Percentiles rank a stretch among this genome's conserved stretches.
Conservation (phyloP, 495 filamentous ascomycete genomes). For the Penicillium coffeae region DNA sequence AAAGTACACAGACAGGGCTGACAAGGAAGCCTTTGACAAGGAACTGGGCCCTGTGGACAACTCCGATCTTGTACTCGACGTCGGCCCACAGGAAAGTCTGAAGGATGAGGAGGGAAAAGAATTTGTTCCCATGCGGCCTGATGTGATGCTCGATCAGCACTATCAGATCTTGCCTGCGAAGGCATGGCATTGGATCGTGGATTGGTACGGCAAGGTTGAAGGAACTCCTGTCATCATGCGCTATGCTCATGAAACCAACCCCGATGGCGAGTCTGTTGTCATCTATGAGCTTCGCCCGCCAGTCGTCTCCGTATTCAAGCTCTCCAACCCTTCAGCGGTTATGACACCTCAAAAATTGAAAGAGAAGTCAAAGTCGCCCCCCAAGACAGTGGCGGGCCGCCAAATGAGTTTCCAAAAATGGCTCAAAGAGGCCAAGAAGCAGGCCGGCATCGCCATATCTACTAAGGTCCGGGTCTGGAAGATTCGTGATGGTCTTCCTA, state of each 20-base stretch:
- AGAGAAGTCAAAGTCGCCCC: constrained; percentile 54
- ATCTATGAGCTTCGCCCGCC: constrained; percentile 83
- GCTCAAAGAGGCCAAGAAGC: constrained; percentile 64
- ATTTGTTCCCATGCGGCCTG: constrained; percentile 75
- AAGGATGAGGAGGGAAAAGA: constrained; percentile 52
- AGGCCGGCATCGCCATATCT: constrained; percentile 57
- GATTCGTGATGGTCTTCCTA: constrained; percentile 51
- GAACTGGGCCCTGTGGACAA: constrained; percentile 85
- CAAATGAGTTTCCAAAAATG: constrained; percentile 66
- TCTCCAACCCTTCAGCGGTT: constrained; percentile 54
- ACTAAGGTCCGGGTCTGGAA: constrained; percentile 80
- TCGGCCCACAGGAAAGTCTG: constrained; percentile 37
- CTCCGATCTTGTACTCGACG: constrained; percentile 55
- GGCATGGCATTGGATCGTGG: constrained; percentile 75
- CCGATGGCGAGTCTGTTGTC: constrained; percentile 58
- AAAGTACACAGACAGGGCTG: constrained; percentile 48
- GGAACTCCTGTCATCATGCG: constrained; percentile 72
- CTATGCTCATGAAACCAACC: constrained; percentile 70
- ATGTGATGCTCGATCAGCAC: constrained; percentile 59
- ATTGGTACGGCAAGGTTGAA: constrained; percentile 74
- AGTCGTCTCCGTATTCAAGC: constrained; percentile 79
- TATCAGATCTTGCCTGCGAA: constrained; percentile 73
- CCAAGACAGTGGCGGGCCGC: constrained; percentile 64
- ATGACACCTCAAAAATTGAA: constrained; percentile 59
- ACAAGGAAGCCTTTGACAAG: constrained; percentile 59